Conservation (phyloP, 2,329 filamentous ascomycete genomes). For the Fusarium stilboides region DNA sequence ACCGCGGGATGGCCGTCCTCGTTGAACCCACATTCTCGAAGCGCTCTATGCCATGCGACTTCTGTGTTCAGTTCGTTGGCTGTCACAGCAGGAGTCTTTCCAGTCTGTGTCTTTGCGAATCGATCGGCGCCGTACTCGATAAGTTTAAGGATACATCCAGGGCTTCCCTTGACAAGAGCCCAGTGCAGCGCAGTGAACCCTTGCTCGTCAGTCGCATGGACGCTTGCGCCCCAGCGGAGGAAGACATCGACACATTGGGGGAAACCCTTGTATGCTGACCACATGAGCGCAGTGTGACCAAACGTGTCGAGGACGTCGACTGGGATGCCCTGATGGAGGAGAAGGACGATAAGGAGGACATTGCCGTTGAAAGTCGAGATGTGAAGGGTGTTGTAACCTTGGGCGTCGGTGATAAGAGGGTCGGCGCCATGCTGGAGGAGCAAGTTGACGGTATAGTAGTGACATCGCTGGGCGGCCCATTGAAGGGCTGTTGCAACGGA, state of each 20-base stretch:
- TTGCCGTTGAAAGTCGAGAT: constrained; percentile 98
- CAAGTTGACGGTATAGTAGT: constrained; percentile 96
- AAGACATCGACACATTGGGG: constrained; percentile 93
- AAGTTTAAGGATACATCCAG: constrained; percentile 91
- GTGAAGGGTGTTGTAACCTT: constrained; percentile 98
- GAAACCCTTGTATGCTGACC: constrained; percentile 98
- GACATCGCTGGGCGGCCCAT: constrained; percentile 96
- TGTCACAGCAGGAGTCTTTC: constrained; percentile 90
- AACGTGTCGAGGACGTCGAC: constrained; percentile 92
- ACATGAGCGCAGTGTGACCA: constrained; percentile 96
- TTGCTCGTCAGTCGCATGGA: constrained; percentile 90
- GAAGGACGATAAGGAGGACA: constrained; percentile 87
- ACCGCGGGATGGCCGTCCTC: constrained; percentile 80
- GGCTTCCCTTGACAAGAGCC: constrained; percentile 94
- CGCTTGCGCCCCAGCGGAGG: constrained; percentile 93
- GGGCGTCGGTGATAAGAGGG: constrained; percentile 90
- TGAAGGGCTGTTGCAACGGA: constrained; percentile 94
- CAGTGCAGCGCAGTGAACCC: constrained; percentile 97
- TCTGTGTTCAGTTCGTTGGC: constrained; percentile 92
- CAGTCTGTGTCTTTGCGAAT: constrained; percentile 89
- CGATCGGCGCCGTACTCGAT: constrained; percentile 96
- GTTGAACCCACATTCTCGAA: constrained; percentile 88
- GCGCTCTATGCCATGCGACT: constrained; percentile 84
- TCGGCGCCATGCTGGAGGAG: constrained; percentile 93
- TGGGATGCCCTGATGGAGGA: constrained; percentile 95